phyloP scores from a whole-genome alignment of 805 yeast genomes.

The Barnettozyma pratensis region DNA sequence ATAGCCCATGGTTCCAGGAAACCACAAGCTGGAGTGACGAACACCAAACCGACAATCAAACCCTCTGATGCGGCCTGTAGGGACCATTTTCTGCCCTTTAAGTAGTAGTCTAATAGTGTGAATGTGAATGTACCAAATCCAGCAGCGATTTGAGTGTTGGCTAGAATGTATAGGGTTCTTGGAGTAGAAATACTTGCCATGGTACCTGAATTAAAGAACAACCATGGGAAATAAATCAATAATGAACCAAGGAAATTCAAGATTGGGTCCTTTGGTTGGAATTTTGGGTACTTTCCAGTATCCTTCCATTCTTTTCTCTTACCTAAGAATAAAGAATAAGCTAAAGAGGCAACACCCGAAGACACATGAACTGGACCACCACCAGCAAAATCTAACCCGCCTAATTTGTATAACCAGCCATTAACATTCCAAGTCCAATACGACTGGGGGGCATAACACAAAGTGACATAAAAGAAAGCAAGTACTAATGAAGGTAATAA shows the following conservation, averaged over 20 bases:
- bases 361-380: constrained; percentile 97
- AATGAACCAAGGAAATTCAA: constrained; percentile 91
- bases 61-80: constrained; percentile 93
- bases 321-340: constrained; percentile 88
- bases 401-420: constrained; percentile 70
- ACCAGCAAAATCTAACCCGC: constrained; percentile 94
- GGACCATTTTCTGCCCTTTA: constrained; percentile 64
- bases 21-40: constrained; percentile 96
- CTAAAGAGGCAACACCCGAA: constrained; percentile 91
- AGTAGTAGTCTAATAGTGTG: constrained; percentile 78
- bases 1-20: constrained; percentile 88
- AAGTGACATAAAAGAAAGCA: constrained; percentile 87
- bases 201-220: constrained; percentile 98
- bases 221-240: constrained; percentile 98
- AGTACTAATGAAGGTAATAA: constrained; percentile 94
- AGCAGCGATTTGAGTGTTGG: constrained; percentile 92
- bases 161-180: constrained; percentile 90
- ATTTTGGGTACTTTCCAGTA: constrained; percentile 67
- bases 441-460: constrained; percentile 95
- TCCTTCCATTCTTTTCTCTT: constrained; percentile 76
- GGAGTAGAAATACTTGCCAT: constrained; percentile 90
- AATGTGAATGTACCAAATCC: constrained; percentile 88
- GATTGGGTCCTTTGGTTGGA: constrained; percentile 90
- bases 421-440: constrained; percentile 98
- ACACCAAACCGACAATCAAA: constrained; percentile 87